Conservation (phyloP, 2,329 filamentous ascomycete genomes). For the Myriosclerotinia scirpicola region DNA sequence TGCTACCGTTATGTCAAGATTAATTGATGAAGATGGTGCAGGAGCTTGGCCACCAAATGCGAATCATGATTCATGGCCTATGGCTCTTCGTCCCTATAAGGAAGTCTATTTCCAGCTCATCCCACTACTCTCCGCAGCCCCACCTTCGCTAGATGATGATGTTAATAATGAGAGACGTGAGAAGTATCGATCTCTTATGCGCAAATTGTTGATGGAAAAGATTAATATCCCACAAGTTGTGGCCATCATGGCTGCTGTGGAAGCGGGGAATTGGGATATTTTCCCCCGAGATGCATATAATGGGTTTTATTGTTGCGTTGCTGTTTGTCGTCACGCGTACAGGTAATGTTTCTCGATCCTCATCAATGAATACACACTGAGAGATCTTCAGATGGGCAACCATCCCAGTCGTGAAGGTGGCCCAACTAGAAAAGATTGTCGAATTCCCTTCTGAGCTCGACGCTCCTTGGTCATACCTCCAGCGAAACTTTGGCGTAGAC, state of each 20-base stretch:
- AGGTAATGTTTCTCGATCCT: background rate
- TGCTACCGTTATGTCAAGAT: background rate
- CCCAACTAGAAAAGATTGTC: slow-evolving; percentile 14
- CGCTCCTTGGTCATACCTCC: slow-evolving; percentile 17
- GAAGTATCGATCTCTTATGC: slow-evolving; percentile 13
- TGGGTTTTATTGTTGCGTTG: slow-evolving; percentile 18
- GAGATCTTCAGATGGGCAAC: slow-evolving; percentile 8
- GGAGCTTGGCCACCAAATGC: slow-evolving; percentile 21
- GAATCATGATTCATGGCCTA: slow-evolving; percentile 13
- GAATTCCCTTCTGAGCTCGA: slow-evolving; percentile 19
- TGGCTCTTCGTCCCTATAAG: slow-evolving; percentile 11
- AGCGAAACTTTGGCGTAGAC: slow-evolving; percentile 17
- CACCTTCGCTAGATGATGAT: slow-evolving; percentile 6
- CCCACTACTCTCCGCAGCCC: slow-evolving; percentile 9
- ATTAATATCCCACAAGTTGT: slow-evolving; percentile 7
- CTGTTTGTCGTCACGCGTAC: slow-evolving; percentile 21
- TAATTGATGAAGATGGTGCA: slow-evolving; percentile 20
- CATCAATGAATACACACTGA: background rate
- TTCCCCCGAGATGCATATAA: slow-evolving; percentile 20
- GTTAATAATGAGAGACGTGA: slow-evolving; percentile 14
- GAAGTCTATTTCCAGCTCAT: slow-evolving; percentile 17
- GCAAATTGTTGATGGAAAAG: background rate
- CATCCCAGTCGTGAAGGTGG: slow-evolving; percentile 19
- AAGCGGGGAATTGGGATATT: slow-evolving; percentile 9
- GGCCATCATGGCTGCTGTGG: slow-evolving; percentile 1